Conservation (phyloP, 2,329 filamentous ascomycete species). For the Dendrostoma leiphaemia region DNA sequence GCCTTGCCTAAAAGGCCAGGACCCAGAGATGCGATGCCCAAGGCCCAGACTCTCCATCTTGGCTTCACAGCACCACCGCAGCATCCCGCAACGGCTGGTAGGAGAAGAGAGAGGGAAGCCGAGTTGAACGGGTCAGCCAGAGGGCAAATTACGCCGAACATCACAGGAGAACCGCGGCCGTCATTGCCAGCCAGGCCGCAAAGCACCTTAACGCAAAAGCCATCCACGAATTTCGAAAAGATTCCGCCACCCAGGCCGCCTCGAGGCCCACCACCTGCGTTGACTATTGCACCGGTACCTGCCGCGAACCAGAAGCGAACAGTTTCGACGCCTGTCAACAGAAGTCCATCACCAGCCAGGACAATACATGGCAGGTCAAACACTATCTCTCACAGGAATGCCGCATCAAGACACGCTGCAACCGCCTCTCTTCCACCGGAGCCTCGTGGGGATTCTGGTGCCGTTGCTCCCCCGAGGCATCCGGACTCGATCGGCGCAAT, state of each 20-base stretch:
- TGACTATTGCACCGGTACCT: background rate
- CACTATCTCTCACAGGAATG: slow-evolving; percentile 44
- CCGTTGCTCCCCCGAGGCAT: slow-evolving; percentile 15
- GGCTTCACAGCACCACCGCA: slow-evolving; percentile 48
- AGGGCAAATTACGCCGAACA: slow-evolving; percentile 37
- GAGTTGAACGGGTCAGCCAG: slow-evolving; percentile 39
- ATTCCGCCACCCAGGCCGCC: slow-evolving; percentile 45
- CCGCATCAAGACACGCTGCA: slow-evolving; percentile 34
- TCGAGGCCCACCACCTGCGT: slow-evolving; percentile 24
- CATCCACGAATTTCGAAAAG: slow-evolving; percentile 27
- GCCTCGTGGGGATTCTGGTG: slow-evolving; percentile 3
- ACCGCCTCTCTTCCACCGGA: slow-evolving; percentile 5
- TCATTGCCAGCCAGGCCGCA: slow-evolving; percentile 49
- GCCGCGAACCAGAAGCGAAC: slow-evolving; percentile 38
- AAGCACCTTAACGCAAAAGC: slow-evolving; percentile 31
- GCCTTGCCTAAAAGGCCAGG: slow-evolving; percentile 49
- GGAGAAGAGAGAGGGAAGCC: slow-evolving; percentile 43
- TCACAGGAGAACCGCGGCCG: slow-evolving; percentile 43
- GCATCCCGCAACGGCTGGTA: slow-evolving; percentile 46
- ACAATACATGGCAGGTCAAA: slow-evolving; percentile 45
- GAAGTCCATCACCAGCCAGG: slow-evolving; percentile 39
- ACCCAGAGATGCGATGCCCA: slow-evolving; percentile 32
- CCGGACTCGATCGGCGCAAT: slow-evolving; percentile 45
- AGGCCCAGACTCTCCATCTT: slow-evolving; percentile 32
- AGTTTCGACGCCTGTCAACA: slow-evolving; percentile 42